These are phyloP conservation scores for Cucurbita ficifolia DNA, from an alignment of 306 rosid genomes.

Conservation along the genomic window DNA sequence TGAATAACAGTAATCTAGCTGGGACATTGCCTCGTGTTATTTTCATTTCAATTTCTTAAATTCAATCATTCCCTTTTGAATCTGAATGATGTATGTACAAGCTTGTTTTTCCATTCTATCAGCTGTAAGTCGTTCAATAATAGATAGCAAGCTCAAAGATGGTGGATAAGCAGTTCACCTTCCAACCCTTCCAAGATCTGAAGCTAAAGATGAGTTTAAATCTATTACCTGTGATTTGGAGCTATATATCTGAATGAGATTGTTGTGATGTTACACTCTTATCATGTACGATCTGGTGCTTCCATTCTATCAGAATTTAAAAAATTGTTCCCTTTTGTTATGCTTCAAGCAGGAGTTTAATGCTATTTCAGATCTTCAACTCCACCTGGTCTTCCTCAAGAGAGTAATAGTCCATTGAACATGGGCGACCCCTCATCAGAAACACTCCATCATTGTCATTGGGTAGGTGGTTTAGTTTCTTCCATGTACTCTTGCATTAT, in stretches of 20 bases:
- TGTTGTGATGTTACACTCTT: not conserved
- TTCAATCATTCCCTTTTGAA: not conserved
- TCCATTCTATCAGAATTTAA: not conserved
- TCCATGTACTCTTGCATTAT: too few relatives aligned
- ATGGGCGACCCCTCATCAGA: not conserved
- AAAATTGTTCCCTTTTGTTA: not conserved
- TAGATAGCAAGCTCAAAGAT: conserved; percentile 86
- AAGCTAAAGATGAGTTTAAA: conserved; percentile 43
- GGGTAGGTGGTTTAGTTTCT: too few relatives aligned
- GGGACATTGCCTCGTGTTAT: not conserved
- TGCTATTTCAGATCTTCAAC: not conserved
- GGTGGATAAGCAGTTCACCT: conserved; percentile 49
- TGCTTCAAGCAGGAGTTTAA: not conserved
- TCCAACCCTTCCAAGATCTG: conserved; percentile 70
- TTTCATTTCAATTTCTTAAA: not conserved
- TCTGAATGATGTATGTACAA: not conserved
- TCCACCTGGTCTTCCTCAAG: not conserved
- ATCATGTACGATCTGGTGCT: not conserved
- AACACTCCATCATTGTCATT: too few relatives aligned
- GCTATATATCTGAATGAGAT: not conserved
- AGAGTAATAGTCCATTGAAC: not conserved
- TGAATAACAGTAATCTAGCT: not conserved
- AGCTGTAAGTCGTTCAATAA: conserved; percentile 54
- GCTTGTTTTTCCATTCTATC: not conserved
- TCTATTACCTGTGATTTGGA: not conserved